Base-by-base conservation (phyloP, 164 flowering plant genomes). In the Vitis labrusca region DNA sequence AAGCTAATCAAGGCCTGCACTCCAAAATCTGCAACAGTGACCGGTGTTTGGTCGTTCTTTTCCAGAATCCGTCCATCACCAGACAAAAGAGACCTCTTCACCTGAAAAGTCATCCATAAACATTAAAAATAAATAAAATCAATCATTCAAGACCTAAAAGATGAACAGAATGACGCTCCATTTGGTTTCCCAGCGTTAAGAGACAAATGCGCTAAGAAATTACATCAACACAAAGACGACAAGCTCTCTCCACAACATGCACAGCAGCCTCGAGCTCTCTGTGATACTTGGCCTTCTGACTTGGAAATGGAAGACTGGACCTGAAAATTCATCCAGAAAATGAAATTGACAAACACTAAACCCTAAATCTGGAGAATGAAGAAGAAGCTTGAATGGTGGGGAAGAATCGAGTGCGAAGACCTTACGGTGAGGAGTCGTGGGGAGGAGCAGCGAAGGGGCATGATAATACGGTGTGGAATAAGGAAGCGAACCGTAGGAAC, bases 1-100 rank as follows among this genome's bases (percentile, higher is more conserved):
- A 92, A 82, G 79, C 97, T 94, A 64, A 92, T 74, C 8, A 94
- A 76, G 56, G 97, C 99, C 73, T 94, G 97, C 19, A 92, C 97
- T 29, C 98, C 89, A 64, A 94, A 94, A 84, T 94, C 99, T 0
- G 99, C 97, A 15, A 91, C 78, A 0, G 99, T 94, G 37, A 91
- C 97, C 0, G 95, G 97, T 17, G 99, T 86, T 68, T 85, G 87
- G 67, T 92, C 95, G 9, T 71, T 85, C 87, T 94, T 94, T 59
- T 91, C 88, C 13, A 94, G 63, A 68, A 90, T 71, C 53, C 84
- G 60, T 5, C 86, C 87, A 73, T 88, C 86, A 61, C 74, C 78
- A 4, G 92, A 78, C 30, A 86, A 78, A 68, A 90, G 70, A 30
- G 96, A 85, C 59, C 72, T 81, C 69, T 89, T 83, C 51, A 94